Base-by-base conservation (phyloP, 441 rosid genomes). In the Adansonia grandidieri region DNA sequence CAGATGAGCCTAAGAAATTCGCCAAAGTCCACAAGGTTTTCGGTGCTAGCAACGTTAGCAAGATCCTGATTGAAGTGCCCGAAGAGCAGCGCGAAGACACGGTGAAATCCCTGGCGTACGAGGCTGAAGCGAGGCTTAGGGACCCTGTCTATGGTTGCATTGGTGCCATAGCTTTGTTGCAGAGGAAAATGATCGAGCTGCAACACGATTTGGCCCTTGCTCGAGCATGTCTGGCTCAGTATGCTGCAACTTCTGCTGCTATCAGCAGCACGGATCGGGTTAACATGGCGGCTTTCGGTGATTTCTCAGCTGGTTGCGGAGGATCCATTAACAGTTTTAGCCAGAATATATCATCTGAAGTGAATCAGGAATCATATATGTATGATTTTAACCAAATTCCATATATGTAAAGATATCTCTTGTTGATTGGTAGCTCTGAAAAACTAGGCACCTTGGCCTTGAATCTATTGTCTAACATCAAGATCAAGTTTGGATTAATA, bases 131-230 rank as follows among this genome's bases (percentile, higher is more conserved):
- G 6, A 87, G 98, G 87, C 93, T 95, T 6, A 84, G 81, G 80
- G 97, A 95, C 76, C 98, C 98, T 48, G 94, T 95, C 75, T 91
- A 91, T 17, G 98, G 98, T 20, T 95, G 98, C 83, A 93, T 93
- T 81, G 98, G 98, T 32, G 96, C 97, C 63, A 92, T 95, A 44
- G 94, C 96, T 76, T 63, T 89, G 82, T 80, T 92, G 56, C 96
- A 95, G 74, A 86, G 85, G 75, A 90, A 84, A 82, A 93, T 89
- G 96, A 77, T 86, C 2, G 91, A 95, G 88, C 91, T 92, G 9
- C 97, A 95, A 77, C 83, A 92, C 28, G 97, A 93, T 86, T 84
- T 95, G 28, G 91, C 94, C 71, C 71, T 92, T 56, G 98, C 98
- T 74, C 83, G 91, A 71, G 91, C 91, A 57, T 86, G 91, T 28